These are phyloP conservation scores for Sistotremastrum suecicum DNA, from an alignment of 768 basidiomycete species.

Conservation along the genomic window DNA sequence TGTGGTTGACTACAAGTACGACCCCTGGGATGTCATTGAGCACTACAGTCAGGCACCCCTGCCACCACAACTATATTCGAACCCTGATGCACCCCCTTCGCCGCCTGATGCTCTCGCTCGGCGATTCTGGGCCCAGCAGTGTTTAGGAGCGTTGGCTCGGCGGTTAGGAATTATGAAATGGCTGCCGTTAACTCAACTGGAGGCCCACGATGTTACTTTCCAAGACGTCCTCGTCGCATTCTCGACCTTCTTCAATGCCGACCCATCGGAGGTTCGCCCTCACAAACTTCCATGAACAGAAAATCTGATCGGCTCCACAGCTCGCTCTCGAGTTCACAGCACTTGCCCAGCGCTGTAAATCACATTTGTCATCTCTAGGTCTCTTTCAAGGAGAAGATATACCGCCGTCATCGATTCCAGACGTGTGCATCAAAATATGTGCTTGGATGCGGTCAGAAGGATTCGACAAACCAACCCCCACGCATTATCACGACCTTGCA, in stretches of 20 bases:
- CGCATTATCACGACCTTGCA: slow-evolving; percentile 27
- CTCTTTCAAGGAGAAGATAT: slow-evolving; percentile 15
- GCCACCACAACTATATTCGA: slow-evolving; percentile 16
- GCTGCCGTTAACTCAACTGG: slow-evolving; percentile 10
- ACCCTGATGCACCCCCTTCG: slow-evolving; percentile 1
- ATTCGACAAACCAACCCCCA: slow-evolving; percentile 23
- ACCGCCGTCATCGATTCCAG: slow-evolving; percentile 19
- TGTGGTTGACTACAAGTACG: slow-evolving; percentile 28
- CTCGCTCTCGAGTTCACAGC: slow-evolving; percentile 24
- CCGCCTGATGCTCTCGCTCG: slow-evolving; percentile 24
- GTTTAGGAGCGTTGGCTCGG: slow-evolving; percentile 31
- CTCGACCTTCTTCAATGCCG: slow-evolving; percentile 37
- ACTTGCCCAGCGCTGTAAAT: slow-evolving; percentile 26
- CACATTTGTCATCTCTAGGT: slow-evolving; percentile 19
- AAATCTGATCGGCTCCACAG: slow-evolving; percentile 15
- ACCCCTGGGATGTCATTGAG: slow-evolving; percentile 41
- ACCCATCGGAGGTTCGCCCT: slow-evolving; percentile 26
- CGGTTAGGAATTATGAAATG: slow-evolving; percentile 26
- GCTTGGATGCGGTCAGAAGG: slow-evolving; percentile 35
- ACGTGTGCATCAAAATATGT: slow-evolving; percentile 30
- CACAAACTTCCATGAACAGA: neutral
- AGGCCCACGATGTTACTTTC: slow-evolving; percentile 16
- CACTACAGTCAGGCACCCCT: slow-evolving; percentile 23
- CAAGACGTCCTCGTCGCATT: slow-evolving; percentile 34
- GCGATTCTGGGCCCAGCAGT: slow-evolving; percentile 34